Conservation (phyloP, 148 eudicot genomes). For the Chenopodium suecicum region DNA sequence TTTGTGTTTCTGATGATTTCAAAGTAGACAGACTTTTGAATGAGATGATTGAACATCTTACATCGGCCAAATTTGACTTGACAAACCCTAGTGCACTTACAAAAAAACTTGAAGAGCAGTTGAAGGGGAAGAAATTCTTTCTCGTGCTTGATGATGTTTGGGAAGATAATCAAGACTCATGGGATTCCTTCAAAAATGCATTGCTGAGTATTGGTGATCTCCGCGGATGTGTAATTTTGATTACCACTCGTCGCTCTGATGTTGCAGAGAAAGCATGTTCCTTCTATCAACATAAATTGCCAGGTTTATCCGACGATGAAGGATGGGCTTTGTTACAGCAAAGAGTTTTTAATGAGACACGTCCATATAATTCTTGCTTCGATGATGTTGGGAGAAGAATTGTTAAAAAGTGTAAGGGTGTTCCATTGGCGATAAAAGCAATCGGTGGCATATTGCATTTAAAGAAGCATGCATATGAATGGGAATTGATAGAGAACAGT, state of each 20-base stretch:
- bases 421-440: slow-evolving; percentile 25
- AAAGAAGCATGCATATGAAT: not conserved
- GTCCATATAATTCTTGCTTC: not conserved
- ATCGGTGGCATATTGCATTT: not conserved
- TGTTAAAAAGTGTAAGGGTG: slow-evolving; percentile 23
- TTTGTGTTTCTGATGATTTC: too few relatives aligned
- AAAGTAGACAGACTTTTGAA: too few relatives aligned
- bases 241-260: not conserved
- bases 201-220: too few relatives aligned
- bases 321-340: slow-evolving; percentile 23
- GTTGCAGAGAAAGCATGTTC: slow-evolving; percentile 8
- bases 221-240: too few relatives aligned
- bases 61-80: too few relatives aligned
- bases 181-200: too few relatives aligned
- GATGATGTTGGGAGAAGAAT: slow-evolving; percentile 23
- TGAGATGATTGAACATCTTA: too few relatives aligned
- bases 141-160: too few relatives aligned
- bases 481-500: slow-evolving; percentile 23
- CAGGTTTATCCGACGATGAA: slow-evolving; percentile 15
- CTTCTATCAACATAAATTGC: not conserved
- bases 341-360: not conserved
- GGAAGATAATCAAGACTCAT: too few relatives aligned
- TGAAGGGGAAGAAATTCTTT: too few relatives aligned
- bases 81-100: too few relatives aligned
- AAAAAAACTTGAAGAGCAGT: too few relatives aligned